Conservation (phyloP, 1,139 yeast species). For the Pichia sp. region DNA sequence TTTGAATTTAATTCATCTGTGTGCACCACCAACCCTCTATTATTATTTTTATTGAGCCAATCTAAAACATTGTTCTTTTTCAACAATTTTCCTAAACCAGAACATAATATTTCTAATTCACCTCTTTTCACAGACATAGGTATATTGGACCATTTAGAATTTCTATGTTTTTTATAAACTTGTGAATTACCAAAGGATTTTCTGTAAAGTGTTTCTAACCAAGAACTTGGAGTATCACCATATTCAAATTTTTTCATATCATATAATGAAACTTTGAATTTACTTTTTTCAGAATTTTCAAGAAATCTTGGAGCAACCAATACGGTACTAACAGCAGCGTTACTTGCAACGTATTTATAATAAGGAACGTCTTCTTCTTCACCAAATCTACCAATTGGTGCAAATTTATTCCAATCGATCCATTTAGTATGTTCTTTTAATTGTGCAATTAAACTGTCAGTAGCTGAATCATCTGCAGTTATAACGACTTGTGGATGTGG, state of each 20-base stretch:
- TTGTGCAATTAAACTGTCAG: conserved; percentile 20
- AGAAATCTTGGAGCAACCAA: conserved; percentile 18
- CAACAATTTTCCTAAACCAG: conserved; percentile 21
- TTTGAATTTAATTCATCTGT: conserved; percentile 24
- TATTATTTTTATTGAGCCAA: conserved; percentile 3
- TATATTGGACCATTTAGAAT: conserved; percentile 18
- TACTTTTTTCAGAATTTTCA: conserved; percentile 1
- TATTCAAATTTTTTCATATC: conserved; percentile 25
- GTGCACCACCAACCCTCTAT: conserved; percentile 21
- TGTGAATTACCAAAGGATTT: conserved; percentile 20
- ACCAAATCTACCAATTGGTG: conserved; percentile 23
- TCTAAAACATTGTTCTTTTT: conserved; percentile 12
- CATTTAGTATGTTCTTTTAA: conserved; percentile 23
- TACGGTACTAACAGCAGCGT: conserved; percentile 23
- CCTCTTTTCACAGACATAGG: conserved; percentile 16
- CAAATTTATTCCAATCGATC: conserved; percentile 29
- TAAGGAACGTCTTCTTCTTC: conserved; percentile 20
- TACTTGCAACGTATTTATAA: conserved; percentile 17
- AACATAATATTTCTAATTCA: conserved; percentile 23
- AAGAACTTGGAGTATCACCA: conserved; percentile 16
- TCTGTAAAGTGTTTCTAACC: conserved; percentile 22
- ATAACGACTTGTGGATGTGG: conserved; percentile 28
- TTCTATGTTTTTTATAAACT: conserved; percentile 21
- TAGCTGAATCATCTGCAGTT: conserved; percentile 21
- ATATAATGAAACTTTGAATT: conserved; percentile 17